Conservation (phyloP, 805 yeast species). For the Hanseniaspora guilliermondii region DNA sequence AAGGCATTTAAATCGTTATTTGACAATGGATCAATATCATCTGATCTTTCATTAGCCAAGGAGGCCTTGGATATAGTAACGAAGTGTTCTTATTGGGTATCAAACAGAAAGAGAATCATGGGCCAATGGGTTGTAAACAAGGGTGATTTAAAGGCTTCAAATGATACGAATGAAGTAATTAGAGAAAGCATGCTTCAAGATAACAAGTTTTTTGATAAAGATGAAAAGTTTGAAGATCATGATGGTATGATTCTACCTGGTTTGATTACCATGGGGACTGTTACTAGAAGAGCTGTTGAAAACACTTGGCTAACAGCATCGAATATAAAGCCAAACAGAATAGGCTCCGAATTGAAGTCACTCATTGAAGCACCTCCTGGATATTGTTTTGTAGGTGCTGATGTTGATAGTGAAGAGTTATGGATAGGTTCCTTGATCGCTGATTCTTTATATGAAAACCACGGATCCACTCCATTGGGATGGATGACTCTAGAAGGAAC, state of each 20-base stretch:
- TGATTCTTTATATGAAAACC: constrained; percentile 75
- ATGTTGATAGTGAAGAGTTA: constrained; percentile 93
- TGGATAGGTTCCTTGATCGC: constrained; percentile 97
- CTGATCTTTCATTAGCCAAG: constrained; percentile 59
- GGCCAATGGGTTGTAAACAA: constrained; percentile 73
- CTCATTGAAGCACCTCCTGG: constrained; percentile 79
- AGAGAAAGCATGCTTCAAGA: constrained; percentile 14
- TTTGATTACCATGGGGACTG: constrained; percentile 86
- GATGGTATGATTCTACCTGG: constrained; percentile 74
- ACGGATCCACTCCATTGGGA: constrained; percentile 93
- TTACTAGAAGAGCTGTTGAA: constrained; percentile 92
- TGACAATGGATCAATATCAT: constrained; percentile 60
- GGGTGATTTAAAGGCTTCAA: constrained; percentile 21
- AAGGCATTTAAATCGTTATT: constrained; percentile 60
- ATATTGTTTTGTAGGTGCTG: constrained; percentile 91
- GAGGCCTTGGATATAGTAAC: constrained; percentile 70
- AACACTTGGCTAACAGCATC: constrained; percentile 97
- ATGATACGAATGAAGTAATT: not conserved
- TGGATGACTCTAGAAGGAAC: constrained; percentile 99
- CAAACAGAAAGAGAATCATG: constrained; percentile 71
- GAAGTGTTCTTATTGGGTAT: constrained; percentile 83
- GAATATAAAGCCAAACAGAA: constrained; percentile 70
- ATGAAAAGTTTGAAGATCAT: constrained; percentile 18
- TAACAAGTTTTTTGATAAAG: not conserved
- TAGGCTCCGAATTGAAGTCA: constrained; percentile 89